These are phyloP conservation scores for Xylariaceae sp. DNA, from an alignment of 2,329 filamentous ascomycete species.

Conservation along the genomic window DNA sequence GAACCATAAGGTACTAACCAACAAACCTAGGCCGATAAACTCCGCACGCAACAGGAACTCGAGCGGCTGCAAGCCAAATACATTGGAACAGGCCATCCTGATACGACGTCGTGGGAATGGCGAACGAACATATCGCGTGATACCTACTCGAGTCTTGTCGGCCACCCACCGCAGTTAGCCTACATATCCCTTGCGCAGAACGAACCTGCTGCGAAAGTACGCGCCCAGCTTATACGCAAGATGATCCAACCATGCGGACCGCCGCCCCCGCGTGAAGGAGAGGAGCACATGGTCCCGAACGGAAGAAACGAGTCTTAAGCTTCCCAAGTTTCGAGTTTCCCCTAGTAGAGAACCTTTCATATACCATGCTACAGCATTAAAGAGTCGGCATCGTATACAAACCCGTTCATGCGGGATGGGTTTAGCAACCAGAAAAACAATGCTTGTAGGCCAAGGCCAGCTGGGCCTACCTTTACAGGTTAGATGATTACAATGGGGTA, in stretches of 20 bases:
- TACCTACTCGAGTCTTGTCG: conserved; percentile 81
- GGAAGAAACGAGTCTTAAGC: conserved; percentile 16
- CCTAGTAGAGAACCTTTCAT: too few relatives aligned
- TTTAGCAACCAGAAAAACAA: not conserved
- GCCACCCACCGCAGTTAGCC: conserved; percentile 79
- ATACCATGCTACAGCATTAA: too few relatives aligned
- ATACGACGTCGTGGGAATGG: conserved; percentile 98
- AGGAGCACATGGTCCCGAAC: conserved; percentile 29
- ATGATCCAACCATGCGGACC: conserved; percentile 60
- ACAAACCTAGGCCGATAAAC: conserved; percentile 68
- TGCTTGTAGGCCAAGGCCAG: not conserved
- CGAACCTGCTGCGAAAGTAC: conserved; percentile 73
- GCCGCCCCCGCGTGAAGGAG: conserved; percentile 52
- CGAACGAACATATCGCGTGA: conserved; percentile 92
- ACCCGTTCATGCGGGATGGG: not conserved
- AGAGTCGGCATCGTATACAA: not conserved
- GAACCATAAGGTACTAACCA: not conserved
- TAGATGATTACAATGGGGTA: not conserved
- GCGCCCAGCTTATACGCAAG: conserved; percentile 75
- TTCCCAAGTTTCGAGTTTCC: not conserved
- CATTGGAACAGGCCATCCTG: conserved; percentile 90
- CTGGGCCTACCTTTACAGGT: not conserved
- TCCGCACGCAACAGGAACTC: conserved; percentile 94
- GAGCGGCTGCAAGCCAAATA: conserved; percentile 95
- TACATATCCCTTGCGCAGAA: conserved; percentile 90